Percentiles rank a stretch among this genome's conserved stretches.
Evolutionary conservation across 495 filamentous ascomycete genomes (phyloP).

Genomic region (Letharia lupina): DNA sequence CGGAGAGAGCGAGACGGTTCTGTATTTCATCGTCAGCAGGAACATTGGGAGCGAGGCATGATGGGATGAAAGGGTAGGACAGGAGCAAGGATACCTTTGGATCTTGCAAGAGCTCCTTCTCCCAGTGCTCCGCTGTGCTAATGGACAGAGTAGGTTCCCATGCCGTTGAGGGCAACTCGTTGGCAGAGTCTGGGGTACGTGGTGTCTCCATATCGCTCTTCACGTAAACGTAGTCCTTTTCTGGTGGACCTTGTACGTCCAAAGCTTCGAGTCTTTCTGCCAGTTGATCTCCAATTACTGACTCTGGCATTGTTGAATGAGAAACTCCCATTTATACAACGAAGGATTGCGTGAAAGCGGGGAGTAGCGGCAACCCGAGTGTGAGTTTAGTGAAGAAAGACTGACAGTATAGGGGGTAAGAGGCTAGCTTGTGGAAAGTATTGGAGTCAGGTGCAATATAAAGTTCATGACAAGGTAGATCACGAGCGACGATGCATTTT

Average conservation of each 20-base stretch:
- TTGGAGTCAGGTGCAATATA: neutral
- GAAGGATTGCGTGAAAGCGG: neutral
- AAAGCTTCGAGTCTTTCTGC: constrained; percentile 15
- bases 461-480: neutral
- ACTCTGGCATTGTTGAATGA: constrained; percentile 12
- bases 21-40: constrained; percentile 20
- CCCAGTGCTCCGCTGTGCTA: constrained; percentile 43
- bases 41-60: neutral
- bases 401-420: too few relatives aligned
- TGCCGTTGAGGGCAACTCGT: constrained; percentile 8
- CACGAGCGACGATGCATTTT: neutral
- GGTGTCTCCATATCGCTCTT: constrained; percentile 20
- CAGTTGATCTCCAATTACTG: constrained; percentile 6
- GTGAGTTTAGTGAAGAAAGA: neutral
- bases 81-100: constrained; percentile 42
- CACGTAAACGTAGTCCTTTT: constrained; percentile 45
- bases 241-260: constrained; percentile 13
- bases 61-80: neutral
- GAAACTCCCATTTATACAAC: constrained; percentile 4
- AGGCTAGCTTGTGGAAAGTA: too few relatives aligned
- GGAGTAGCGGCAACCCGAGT: neutral
- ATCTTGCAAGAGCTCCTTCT: constrained; percentile 52
- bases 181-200: neutral
- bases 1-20: constrained; percentile 61
- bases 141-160: constrained; percentile 36